These are phyloP conservation scores for Neofusicoccum parvum DNA, from an alignment of 2,329 filamentous ascomycete genomes.

Conservation along the genomic window DNA sequence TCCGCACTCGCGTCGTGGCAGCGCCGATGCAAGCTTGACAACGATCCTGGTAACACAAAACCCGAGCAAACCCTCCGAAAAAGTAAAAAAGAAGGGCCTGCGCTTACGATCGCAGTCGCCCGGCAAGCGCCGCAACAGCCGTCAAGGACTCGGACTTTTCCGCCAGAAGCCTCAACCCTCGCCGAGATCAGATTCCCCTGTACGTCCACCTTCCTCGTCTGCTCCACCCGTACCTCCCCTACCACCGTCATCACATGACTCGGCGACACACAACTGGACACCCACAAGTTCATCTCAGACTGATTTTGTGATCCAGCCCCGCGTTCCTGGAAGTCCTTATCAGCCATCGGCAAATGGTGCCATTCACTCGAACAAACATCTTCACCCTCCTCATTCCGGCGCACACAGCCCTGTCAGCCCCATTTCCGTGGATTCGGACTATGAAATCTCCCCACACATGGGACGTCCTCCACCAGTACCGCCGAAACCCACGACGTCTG, in stretches of 20 bases:
- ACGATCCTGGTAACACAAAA: slow-evolving; percentile 42
- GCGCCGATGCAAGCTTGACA: slow-evolving; percentile 42
- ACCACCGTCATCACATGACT: not conserved
- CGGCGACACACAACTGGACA: not conserved
- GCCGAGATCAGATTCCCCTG: slow-evolving; percentile 20
- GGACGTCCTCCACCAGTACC: not conserved
- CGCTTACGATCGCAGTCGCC: slow-evolving; percentile 22
- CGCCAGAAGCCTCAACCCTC: slow-evolving; percentile 9
- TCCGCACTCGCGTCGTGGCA: slow-evolving; percentile 38
- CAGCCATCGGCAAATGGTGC: slow-evolving; percentile 9
- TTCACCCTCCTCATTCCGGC: slow-evolving; percentile 14
- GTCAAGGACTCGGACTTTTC: slow-evolving; percentile 18
- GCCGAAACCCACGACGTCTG: slow-evolving; percentile 1
- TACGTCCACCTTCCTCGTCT: slow-evolving; percentile 20
- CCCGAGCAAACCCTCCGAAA: slow-evolving; percentile 33
- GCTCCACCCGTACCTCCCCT: slow-evolving; percentile 5
- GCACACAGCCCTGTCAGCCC: slow-evolving; percentile 13
- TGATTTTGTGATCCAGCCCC: slow-evolving; percentile 21
- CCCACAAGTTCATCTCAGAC: slow-evolving; percentile 11
- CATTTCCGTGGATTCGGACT: slow-evolving; percentile 11
- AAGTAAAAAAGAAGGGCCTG: slow-evolving; percentile 23
- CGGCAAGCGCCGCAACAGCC: slow-evolving; percentile 20
- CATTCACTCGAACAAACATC: slow-evolving; percentile 1
- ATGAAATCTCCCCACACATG: not conserved
- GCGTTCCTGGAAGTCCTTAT: slow-evolving; percentile 11